Percentiles rank a stretch among this genome's conserved stretches.
Conservation (phyloP, 768 basidiomycete genomes). For the Lentinula edodes region DNA sequence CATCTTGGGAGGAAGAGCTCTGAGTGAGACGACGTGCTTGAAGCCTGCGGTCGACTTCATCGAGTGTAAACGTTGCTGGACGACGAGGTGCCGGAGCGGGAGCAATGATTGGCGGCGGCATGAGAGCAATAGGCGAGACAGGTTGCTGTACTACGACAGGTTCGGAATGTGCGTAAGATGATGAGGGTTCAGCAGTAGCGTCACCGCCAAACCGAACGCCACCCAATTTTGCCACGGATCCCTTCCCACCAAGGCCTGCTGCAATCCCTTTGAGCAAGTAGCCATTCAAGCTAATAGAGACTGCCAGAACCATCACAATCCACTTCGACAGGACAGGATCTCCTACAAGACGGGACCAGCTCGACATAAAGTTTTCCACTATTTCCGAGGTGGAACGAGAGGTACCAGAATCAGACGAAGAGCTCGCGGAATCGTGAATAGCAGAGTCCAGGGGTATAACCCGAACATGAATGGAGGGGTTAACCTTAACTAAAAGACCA, state of each 20-base stretch:
- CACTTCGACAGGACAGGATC: conserved; percentile 94
- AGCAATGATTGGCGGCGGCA: conserved; percentile 3
- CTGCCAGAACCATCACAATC: conserved; percentile 83
- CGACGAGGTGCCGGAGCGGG: conserved; percentile 12
- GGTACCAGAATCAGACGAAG: conserved; percentile 5
- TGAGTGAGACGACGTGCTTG: conserved; percentile 24
- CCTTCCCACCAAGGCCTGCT: conserved; percentile 35
- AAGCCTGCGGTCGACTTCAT: conserved; percentile 51
- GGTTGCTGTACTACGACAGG: neutral
- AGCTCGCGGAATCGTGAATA: neutral
- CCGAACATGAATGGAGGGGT: conserved; percentile 53
- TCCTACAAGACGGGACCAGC: conserved; percentile 87
- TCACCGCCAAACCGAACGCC: conserved; percentile 20
- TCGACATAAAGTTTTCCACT: conserved; percentile 82
- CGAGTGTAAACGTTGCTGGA: conserved; percentile 40
- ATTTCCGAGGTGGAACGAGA: conserved; percentile 35
- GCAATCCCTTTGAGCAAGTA: conserved; percentile 87
- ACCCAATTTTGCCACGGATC: conserved; percentile 13
- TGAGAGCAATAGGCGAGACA: conserved; percentile 8
- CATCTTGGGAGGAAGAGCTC: conserved; percentile 2
- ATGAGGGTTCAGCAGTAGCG: conserved; percentile 1
- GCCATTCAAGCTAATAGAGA: conserved; percentile 87
- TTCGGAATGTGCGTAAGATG: neutral
- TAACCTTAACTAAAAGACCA: conserved; percentile 54
- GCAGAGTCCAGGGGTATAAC: conserved; percentile 27